phyloP scores from a whole-genome alignment of 2,329 filamentous ascomycete genomes.

The Fusarium abutilonis region DNA sequence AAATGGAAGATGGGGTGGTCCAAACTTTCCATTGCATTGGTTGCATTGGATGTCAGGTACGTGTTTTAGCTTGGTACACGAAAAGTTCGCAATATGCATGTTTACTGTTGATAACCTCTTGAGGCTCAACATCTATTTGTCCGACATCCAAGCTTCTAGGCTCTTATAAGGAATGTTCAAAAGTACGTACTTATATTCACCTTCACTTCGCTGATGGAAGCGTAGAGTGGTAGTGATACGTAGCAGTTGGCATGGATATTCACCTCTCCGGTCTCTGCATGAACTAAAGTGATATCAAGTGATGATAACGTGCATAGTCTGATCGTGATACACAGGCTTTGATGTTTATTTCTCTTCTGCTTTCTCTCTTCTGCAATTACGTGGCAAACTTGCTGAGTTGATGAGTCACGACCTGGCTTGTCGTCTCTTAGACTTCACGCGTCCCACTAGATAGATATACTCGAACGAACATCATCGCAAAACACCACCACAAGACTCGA shows the following conservation, averaged over 20 bases:
- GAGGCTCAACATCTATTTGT: no score
- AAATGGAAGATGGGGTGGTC: constrained; percentile 17
- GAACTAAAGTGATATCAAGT: neutral
- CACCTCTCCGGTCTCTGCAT: neutral
- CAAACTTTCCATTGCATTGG: neutral
- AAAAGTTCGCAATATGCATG: neutral
- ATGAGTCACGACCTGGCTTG: neutral
- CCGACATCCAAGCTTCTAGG: no score
- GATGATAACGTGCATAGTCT: neutral
- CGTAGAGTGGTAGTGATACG: no score
- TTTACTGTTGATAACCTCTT: no score
- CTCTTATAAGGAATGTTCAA: no score
- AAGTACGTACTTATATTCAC: no score
- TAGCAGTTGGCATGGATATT: neutral
- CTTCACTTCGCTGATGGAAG: no score
- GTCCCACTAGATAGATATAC: neutral
- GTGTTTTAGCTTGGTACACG: neutral
- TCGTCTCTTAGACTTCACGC: neutral
- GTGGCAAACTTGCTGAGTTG: neutral
- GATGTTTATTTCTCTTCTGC: neutral
- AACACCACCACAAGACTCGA: neutral
- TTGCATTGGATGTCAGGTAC: constrained; percentile 3
- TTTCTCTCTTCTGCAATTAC: neutral
- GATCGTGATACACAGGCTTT: no score
- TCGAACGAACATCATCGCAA: neutral